Percentiles rank a stretch among this genome's conserved stretches.
phyloP scores from a whole-genome alignment of 352 stramenopile genomes.

The Pythium monospermum region DNA sequence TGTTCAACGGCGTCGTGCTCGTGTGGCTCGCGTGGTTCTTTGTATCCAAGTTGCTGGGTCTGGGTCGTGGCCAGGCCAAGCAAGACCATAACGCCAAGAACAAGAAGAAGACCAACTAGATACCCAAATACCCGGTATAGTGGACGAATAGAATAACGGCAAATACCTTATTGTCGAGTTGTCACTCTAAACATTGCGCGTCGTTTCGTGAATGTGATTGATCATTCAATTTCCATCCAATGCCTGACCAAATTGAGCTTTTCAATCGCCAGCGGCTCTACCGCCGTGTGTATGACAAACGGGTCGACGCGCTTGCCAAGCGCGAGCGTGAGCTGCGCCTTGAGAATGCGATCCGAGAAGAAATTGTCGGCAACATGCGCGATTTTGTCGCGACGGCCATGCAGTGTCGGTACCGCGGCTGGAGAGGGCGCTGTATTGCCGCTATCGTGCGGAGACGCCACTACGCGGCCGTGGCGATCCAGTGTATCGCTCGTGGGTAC shows the following conservation, averaged over 20 bases:
- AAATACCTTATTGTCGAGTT: constrained; percentile 3
- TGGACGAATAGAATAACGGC: background rate
- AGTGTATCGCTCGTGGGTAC: constrained; percentile 47
- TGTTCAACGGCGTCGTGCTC: constrained; percentile 44
- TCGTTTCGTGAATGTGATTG: constrained; percentile 2
- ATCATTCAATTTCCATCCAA: too few relatives aligned
- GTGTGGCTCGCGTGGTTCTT: constrained; percentile 66
- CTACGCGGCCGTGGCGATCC: constrained; percentile 50
- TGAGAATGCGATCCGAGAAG: constrained; percentile 64
- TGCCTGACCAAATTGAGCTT: constrained; percentile 42
- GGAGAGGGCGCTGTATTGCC: constrained; percentile 40
- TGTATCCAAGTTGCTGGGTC: constrained; percentile 29
- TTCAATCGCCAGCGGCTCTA: constrained; percentile 45
- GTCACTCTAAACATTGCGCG: background rate
- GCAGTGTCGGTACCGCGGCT: constrained; percentile 61
- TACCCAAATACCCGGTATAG: background rate
- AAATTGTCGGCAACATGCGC: constrained; percentile 71
- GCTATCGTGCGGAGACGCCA: constrained; percentile 29
- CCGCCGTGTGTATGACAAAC: constrained; percentile 54
- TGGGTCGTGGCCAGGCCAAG: constrained; percentile 27
- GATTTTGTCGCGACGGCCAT: constrained; percentile 66
- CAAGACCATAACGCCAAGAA: constrained; percentile 5
- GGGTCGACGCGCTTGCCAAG: constrained; percentile 34
- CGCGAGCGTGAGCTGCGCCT: constrained; percentile 37
- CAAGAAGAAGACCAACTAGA: constrained; percentile 23